A percentile compares a stretch with the other conserved stretches of the same genome.
These are phyloP conservation scores for Hypoxylon perforatum DNA, from an alignment of 495 filamentous ascomycete species.

Conservation along the genomic window DNA sequence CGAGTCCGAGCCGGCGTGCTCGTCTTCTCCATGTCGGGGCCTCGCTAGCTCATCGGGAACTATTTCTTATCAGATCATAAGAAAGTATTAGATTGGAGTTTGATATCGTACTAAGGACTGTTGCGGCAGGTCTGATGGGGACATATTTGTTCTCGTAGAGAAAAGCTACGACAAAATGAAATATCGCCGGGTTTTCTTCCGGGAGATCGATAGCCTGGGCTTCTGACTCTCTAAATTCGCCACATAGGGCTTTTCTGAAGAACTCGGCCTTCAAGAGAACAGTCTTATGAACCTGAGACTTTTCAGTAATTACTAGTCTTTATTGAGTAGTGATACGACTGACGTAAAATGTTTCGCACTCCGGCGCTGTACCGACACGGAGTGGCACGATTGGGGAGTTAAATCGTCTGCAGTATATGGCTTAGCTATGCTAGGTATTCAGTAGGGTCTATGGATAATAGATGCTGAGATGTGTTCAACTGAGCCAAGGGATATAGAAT, in stretches of 20 bases:
- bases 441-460: neutral
- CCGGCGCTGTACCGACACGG: slow-evolving; percentile 49
- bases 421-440: slow-evolving; percentile 19
- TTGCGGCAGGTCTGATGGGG: slow-evolving; percentile 53
- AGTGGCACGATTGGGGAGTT: slow-evolving; percentile 56
- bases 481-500: neutral
- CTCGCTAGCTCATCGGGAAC: slow-evolving; percentile 54
- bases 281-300: slow-evolving; percentile 52
- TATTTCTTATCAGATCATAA: slow-evolving; percentile 14
- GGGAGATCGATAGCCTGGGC: slow-evolving; percentile 57
- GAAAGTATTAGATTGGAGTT: neutral
- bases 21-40: slow-evolving; percentile 37
- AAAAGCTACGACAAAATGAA: slow-evolving; percentile 61
- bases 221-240: slow-evolving; percentile 53
- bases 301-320: neutral
- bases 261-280: slow-evolving; percentile 58
- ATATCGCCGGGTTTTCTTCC: slow-evolving; percentile 61
- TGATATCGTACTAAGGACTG: slow-evolving; percentile 47
- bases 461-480: neutral
- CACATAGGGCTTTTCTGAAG: slow-evolving; percentile 57
- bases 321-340: slow-evolving; percentile 12
- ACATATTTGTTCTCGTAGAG: slow-evolving; percentile 61
- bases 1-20: slow-evolving; percentile 48
- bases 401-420: slow-evolving; percentile 47
- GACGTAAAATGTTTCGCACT: slow-evolving; percentile 55